Evolutionary conservation across 2,329 filamentous ascomycete genomes (phyloP).

Genomic region (Monilinia aucupariae): DNA sequence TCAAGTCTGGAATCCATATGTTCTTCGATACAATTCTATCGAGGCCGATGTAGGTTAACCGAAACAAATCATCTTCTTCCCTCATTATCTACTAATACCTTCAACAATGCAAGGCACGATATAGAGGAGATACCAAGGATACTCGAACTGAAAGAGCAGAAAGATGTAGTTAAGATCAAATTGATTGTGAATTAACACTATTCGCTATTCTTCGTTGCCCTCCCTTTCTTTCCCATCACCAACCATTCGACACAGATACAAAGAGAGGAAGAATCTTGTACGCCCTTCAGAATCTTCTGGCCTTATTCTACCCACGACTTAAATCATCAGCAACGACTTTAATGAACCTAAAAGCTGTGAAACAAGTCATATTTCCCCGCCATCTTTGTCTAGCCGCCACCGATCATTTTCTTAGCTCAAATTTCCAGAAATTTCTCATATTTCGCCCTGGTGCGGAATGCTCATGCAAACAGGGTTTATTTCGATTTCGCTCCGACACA

Average conservation of each 20-base stretch:
- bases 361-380: neutral
- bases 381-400: neutral
- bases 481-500: neutral
- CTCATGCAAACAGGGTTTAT: neutral
- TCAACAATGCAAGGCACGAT: no score
- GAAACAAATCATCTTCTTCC: no score
- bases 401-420: neutral
- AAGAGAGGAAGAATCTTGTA: neutral
- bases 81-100: no score
- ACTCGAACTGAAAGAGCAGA: no score
- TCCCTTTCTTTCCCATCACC: no score
- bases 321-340: neutral
- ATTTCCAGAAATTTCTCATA: accelerated
- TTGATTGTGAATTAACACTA: no score
- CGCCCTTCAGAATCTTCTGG: neutral
- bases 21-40: no score
- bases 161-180: no score
- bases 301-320: neutral
- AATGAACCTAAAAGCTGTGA: neutral
- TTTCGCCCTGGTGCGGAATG: accelerated
- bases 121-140: no score
- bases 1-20: no score
- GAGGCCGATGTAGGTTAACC: no score
- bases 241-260: neutral
- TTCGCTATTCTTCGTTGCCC: no score